Percentiles rank a stretch among this genome's conserved stretches.
phyloP scores from a whole-genome alignment of 2,329 filamentous ascomycete species.

The Fusarium sp. region DNA sequence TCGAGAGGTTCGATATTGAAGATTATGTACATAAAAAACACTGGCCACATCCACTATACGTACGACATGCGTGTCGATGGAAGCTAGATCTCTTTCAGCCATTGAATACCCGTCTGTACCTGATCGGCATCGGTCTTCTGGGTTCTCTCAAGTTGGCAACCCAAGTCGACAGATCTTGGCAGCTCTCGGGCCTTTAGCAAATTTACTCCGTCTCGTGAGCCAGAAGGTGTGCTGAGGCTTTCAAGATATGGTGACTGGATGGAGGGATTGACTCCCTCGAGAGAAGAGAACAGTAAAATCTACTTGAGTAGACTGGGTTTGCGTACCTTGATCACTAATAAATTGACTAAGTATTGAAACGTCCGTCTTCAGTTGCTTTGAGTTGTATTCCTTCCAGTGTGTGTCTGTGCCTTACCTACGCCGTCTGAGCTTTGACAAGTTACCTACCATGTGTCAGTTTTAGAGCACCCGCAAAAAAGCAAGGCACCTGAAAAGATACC shows the following conservation, averaged over 20 bases:
- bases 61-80: conserved; percentile 24
- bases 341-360: not conserved
- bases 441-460: conserved; percentile 40
- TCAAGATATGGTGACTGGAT: not conserved
- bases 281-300: not conserved
- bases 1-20: conserved; percentile 16
- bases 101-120: conserved; percentile 45
- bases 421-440: conserved; percentile 22
- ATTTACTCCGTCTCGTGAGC: conserved; percentile 33
- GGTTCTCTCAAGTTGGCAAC: conserved; percentile 19
- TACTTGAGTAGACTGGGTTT: not conserved
- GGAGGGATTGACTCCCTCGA: not conserved
- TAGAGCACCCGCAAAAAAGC: conserved; percentile 32
- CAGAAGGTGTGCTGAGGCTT: conserved; percentile 20
- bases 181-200: conserved; percentile 37
- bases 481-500: conserved; percentile 26
- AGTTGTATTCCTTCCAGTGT: not conserved
- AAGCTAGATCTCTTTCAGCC: conserved; percentile 27
- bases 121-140: conserved; percentile 43
- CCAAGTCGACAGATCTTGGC: conserved; percentile 35
- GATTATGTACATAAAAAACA: conserved; percentile 12
- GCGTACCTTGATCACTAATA: not conserved
- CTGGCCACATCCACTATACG: conserved; percentile 17
- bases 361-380: conserved; percentile 21
- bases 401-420: conserved; percentile 5